Evolutionary conservation across 2,329 filamentous ascomycete genomes (phyloP).

Genomic region (Calonectria crousiana): DNA sequence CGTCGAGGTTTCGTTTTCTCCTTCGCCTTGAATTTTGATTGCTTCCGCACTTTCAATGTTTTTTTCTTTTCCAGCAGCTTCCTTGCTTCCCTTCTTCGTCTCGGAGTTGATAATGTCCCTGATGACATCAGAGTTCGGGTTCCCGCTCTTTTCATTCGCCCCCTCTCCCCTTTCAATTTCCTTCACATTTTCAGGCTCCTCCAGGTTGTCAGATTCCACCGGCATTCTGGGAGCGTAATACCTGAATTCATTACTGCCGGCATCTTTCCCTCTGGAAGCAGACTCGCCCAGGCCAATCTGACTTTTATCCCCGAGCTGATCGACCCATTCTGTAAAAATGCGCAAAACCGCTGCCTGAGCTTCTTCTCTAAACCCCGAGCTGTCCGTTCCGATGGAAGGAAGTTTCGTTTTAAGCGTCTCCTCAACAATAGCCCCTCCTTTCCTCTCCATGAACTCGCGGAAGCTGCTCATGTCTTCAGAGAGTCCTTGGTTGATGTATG

Average conservation of each 20-base stretch:
- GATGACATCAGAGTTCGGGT: neutral
- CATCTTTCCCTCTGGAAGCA: neutral
- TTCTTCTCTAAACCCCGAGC: neutral
- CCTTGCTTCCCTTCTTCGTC: neutral
- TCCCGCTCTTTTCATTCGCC: neutral
- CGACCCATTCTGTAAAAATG: constrained; percentile 6
- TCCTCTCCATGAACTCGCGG: constrained; percentile 17
- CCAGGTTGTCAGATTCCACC: neutral
- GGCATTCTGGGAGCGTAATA: neutral
- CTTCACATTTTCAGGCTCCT: neutral
- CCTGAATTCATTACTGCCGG: neutral
- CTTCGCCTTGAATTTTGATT: neutral
- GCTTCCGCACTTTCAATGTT: neutral
- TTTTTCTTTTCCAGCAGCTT: neutral
- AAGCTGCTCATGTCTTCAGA: constrained; percentile 18
- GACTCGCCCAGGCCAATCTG: neutral
- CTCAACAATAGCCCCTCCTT: constrained; percentile 15
- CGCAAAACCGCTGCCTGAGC: neutral
- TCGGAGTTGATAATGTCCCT: neutral
- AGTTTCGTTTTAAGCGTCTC: neutral
- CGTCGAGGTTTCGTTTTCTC: neutral
- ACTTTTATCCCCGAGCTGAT: neutral
- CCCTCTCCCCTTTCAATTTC: neutral
- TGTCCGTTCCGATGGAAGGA: neutral
- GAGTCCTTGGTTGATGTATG: constrained; percentile 15